phyloP scores from a whole-genome alignment of 768 basidiomycete genomes.

The Boletus sp. region DNA sequence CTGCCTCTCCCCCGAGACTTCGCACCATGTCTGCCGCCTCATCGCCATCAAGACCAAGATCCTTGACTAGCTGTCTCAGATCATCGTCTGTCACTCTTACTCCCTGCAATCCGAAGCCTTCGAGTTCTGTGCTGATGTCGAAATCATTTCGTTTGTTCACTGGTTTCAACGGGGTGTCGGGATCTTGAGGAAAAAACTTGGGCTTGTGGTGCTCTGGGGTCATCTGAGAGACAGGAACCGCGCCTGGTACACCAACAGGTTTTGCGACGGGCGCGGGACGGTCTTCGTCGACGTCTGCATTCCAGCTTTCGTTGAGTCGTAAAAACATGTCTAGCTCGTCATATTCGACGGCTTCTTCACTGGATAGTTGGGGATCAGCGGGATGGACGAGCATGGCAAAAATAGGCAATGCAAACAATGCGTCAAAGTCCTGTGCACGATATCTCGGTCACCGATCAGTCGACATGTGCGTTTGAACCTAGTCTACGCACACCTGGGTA shows the following conservation, averaged over 20 bases:
- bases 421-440: conserved; percentile 54
- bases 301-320: conserved; percentile 68
- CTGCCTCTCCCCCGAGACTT: conserved; percentile 43
- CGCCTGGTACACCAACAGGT: conserved; percentile 81
- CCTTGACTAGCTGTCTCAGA: conserved; percentile 62
- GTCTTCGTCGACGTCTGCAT: conserved; percentile 56
- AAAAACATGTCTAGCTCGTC: conserved; percentile 69
- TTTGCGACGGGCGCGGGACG: conserved; percentile 50
- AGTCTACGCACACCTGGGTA: conserved; percentile 66
- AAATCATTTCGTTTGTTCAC: conserved; percentile 57
- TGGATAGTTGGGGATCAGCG: conserved; percentile 28
- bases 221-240: conserved; percentile 71
- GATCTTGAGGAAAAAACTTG: conserved; percentile 46
- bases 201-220: conserved; percentile 68
- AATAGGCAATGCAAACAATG: conserved; percentile 54
- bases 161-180: conserved; percentile 47
- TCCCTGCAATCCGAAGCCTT: conserved; percentile 71
- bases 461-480: neutral
- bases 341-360: conserved; percentile 84
- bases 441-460: conserved; percentile 3
- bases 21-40: conserved; percentile 75
- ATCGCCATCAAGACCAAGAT: conserved; percentile 71
- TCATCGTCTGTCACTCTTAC: conserved; percentile 77
- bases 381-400: neutral
- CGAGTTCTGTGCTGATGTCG: conserved; percentile 66